Evolutionary conservation across 2,329 filamentous ascomycete species (phyloP), one percentile per base, ranked within the genome.

Genomic region (Beauveria caledonica): DNA sequence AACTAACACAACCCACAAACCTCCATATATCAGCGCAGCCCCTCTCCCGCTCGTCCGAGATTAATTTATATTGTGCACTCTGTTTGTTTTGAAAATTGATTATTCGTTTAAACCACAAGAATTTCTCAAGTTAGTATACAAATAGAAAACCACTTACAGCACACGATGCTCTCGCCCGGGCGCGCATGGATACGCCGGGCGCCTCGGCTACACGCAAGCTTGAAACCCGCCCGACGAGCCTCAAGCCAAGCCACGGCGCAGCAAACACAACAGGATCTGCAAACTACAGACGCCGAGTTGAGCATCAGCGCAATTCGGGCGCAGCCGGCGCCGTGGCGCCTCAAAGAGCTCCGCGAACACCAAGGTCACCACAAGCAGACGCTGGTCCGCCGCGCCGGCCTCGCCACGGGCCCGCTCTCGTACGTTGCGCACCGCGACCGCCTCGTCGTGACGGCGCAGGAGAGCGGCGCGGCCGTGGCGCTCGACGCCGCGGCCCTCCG

Each of bases 401-500:
- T 59, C 9, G 25, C 40, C 13, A 53, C 57, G 5, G 57, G 57
- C 1, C 57, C 48, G 25, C 39, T 59, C 13, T 59, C 57, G 4
- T 59, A 59, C 39, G 40, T 36, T 17, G 27, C 45, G 19, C 27
- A 50, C 48, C 36, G 39, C 40, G 40, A 59, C 23, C 40, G 25
- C 49, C 29, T 59, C 23, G 9, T 52, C 49, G 39, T 59, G 13
- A 15, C 17, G 39, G 17, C 48, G 7, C 39, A 52, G 19, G 49
- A 45, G 6, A 46, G 40, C 27, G 49, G 57, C 25, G 49, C 17
- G 5, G 3, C 33, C 17, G 21, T 53, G n/a, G 13, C 57, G 8
- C 64, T 73, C 8, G 66, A 68, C 36, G 64, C 69, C 0, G 60
- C 66, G 7, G 62, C 69, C 60, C 71, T 86, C 17, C 82, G 84